A percentile compares a stretch with the other conserved stretches of the same genome.
Conservation (phyloP, 305 asterid genomes). For the Fraxinus sp. region DNA sequence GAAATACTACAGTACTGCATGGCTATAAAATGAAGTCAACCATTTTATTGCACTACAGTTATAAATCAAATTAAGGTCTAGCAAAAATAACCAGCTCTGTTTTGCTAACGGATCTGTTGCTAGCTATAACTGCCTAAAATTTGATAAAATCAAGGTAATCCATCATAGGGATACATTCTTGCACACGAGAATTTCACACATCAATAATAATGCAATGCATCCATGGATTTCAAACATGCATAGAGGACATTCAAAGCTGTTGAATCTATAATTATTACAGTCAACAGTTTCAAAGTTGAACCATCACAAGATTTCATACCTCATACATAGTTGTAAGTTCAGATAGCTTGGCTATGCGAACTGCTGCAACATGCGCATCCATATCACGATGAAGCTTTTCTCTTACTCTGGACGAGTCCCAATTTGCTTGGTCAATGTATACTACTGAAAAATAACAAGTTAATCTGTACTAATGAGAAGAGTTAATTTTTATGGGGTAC, state of each 20-base stretch:
- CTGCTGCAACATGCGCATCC: conserved; percentile 74
- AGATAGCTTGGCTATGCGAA: conserved; percentile 67
- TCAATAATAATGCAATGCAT: neutral
- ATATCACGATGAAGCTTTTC: conserved; percentile 89
- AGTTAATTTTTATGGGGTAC: neutral
- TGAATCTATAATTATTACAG: neutral
- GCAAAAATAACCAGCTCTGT: neutral
- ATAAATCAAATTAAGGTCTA: neutral
- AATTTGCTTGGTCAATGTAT: conserved; percentile 68
- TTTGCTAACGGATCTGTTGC: neutral
- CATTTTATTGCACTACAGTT: conserved; percentile 9
- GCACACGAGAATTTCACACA: neutral
- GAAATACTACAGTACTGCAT: neutral
- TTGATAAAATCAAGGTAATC: neutral
- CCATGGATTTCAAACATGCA: neutral
- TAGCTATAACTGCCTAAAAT: neutral
- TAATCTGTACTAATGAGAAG: neutral
- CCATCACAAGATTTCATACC: conserved; percentile 21
- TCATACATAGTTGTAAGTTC: conserved; percentile 64
- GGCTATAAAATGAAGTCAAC: neutral
- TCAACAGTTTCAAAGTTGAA: neutral
- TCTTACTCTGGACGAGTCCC: conserved; percentile 86
- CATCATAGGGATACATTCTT: neutral
- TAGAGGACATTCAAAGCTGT: neutral
- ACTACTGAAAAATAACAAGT: conserved; percentile 54